Conservation (phyloP, 2,329 filamentous ascomycete species). For the Colletotrichum kahawae region DNA sequence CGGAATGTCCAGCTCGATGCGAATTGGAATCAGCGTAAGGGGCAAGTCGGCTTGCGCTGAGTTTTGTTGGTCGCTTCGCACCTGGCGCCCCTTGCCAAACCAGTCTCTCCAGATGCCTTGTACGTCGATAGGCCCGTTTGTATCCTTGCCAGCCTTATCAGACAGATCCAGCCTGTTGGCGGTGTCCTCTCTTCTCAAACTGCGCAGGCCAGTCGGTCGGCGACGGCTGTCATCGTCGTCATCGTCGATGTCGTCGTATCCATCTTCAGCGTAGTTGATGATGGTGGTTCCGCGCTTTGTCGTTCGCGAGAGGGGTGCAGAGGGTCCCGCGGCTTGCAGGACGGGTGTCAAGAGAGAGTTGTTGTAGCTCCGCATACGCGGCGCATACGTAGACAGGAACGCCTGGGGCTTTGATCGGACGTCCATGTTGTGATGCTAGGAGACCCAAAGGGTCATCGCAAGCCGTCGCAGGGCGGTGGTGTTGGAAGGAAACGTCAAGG, state of each 20-base stretch:
- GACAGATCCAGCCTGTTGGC: conserved; percentile 67
- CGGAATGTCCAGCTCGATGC: conserved; percentile 92
- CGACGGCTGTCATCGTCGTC: conserved; percentile 79
- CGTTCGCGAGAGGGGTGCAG: conserved; percentile 75
- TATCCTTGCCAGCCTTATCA: conserved; percentile 85
- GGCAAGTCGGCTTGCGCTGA: conserved; percentile 77
- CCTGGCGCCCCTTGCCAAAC: conserved; percentile 76
- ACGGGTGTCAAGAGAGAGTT: conserved; percentile 91
- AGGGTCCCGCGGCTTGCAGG: conserved; percentile 67
- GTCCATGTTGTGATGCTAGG: conserved; percentile 45
- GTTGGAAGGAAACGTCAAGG: background rate
- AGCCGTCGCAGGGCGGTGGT: conserved; percentile 14
- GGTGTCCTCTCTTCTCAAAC: conserved; percentile 73
- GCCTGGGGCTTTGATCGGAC: conserved; percentile 71
- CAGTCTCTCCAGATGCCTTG: conserved; percentile 95
- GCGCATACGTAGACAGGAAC: conserved; percentile 90
- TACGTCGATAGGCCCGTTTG: conserved; percentile 76
- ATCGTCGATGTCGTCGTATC: conserved; percentile 79
- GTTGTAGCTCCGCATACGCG: conserved; percentile 85
- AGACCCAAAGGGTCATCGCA: conserved; percentile 22
- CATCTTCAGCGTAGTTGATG: conserved; percentile 98
- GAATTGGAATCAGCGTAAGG: conserved; percentile 90
- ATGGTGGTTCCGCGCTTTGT: conserved; percentile 96
- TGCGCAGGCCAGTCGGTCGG: conserved; percentile 83
- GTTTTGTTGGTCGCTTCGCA: conserved; percentile 64